These are phyloP conservation scores for Tricholoma flavovirens DNA, from an alignment of 768 basidiomycete genomes.

Conservation along the genomic window DNA sequence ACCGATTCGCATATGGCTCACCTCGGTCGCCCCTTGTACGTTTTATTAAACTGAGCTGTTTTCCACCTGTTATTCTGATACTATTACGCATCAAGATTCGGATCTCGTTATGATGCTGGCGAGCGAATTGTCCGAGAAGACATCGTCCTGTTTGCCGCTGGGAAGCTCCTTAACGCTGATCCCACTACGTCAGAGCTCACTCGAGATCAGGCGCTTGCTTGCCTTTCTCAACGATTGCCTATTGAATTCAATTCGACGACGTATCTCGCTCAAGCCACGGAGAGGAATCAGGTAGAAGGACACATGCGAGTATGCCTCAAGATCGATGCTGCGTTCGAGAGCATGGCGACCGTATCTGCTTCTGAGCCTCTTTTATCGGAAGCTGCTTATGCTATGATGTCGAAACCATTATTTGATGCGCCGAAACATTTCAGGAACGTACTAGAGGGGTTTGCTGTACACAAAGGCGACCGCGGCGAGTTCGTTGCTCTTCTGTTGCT, in stretches of 20 bases:
- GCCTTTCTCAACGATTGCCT: not conserved
- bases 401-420: constrained; percentile 6
- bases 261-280: not conserved
- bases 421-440: constrained; percentile 6
- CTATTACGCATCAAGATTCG: not conserved
- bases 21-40: not conserved
- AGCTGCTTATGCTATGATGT: constrained; percentile 20
- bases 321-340: constrained; percentile 1
- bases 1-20: not conserved
- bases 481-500: constrained; percentile 15
- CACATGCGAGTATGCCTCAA: not conserved
- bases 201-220: not conserved
- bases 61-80: not conserved
- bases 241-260: not conserved
- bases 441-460: constrained; percentile 12
- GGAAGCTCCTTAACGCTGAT: not conserved
- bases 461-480: constrained; percentile 21
- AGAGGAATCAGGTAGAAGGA: not conserved
- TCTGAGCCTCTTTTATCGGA: constrained; percentile 25
- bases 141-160: not conserved
- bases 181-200: not conserved
- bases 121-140: not conserved
- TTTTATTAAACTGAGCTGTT: not conserved
- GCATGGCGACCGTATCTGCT: constrained; percentile 18
- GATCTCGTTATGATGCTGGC: not conserved